Evolutionary conservation across 352 stramenopile genomes (phyloP), one percentile per base, ranked within the genome.

Genomic region (Pythium aristosporum): DNA sequence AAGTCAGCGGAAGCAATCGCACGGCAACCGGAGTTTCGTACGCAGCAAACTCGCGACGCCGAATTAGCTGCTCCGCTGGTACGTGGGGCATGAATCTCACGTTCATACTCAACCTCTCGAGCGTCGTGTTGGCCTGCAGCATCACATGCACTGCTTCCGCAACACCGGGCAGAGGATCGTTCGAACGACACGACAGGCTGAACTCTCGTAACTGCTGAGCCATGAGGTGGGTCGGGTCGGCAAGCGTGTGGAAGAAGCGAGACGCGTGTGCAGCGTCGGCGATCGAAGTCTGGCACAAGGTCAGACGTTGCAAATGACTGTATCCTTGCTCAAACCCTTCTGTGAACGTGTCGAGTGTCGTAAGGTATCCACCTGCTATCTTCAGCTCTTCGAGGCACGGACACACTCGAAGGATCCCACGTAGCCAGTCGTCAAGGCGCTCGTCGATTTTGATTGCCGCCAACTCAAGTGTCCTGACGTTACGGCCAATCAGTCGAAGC

Each of bases 381-480:
- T 37, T 42, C 7, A 61, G 42, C 28, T 61, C 54, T 42, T 61
- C 41, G 3, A 61, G 42, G n/a, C 21, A 15, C 7, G 54, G 54
- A 20, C 41, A 52, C 25, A 36, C 54, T 18, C 28, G 39, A 12
- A 61, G 12, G 13, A 61, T 52, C 5, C 28, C 28, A 7, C 42
- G 25, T 25, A 61, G n/a, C 37, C 21, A 41, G 5, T 61, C 54
- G 18, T 61, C 54, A 18, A 61, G 41, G 10, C 32, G 51, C 11
- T 44, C 51, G 28, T 18, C 25, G 21, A 52, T 15, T n/a, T 36
- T 51, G 42, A 61, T 52, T 5, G 11, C 18, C 5, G 10, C 21
- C 11, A 61, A 25, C 30, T 61, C 54, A 13, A 61, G 39, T 34
- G 41, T 43, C 5, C 28, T 36, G 16, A 61, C 25, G 25, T 61